Percentiles rank a stretch among this genome's conserved stretches.
phyloP scores from a whole-genome alignment of 495 filamentous ascomycete genomes.

The Baudoinia panamericana region DNA sequence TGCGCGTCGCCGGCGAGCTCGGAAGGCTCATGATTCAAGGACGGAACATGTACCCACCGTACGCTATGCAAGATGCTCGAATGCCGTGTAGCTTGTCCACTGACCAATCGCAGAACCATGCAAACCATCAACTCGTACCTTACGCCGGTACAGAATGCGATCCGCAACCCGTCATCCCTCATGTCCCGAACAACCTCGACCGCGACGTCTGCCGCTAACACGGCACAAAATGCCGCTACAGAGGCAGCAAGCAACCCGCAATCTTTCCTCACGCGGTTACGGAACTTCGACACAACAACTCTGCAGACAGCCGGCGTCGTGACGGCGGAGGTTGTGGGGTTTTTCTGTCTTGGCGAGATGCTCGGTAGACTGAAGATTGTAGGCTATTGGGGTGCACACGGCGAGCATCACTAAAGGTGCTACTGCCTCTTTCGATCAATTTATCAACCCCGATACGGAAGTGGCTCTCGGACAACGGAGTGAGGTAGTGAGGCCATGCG shows the following conservation, averaged over 20 bases:
- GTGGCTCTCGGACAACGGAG: no score
- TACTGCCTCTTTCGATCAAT: no score
- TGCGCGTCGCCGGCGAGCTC: slow-evolving; percentile 74
- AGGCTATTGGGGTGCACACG: slow-evolving; percentile 47
- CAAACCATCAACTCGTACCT: slow-evolving; percentile 79
- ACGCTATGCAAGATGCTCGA: slow-evolving; percentile 31
- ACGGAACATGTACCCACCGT: slow-evolving; percentile 91
- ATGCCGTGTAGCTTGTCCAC: background rate
- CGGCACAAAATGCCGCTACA: slow-evolving; percentile 18
- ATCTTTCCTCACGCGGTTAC: slow-evolving; percentile 45
- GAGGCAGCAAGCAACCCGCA: slow-evolving; percentile 33
- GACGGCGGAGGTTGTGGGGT: slow-evolving; percentile 75
- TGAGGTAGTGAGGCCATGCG: no score
- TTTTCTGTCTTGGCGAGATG: slow-evolving; percentile 97
- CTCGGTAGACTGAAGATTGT: slow-evolving; percentile 86
- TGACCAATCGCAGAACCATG: slow-evolving; percentile 29
- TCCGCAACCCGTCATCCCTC: slow-evolving; percentile 49
- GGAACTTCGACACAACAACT: slow-evolving; percentile 57
- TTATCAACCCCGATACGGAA: no score
- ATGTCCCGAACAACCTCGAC: slow-evolving; percentile 23
- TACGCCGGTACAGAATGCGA: slow-evolving; percentile 52
- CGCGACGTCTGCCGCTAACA: slow-evolving; percentile 10
- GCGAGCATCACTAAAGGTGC: slow-evolving; percentile 14
- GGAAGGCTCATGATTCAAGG: slow-evolving; percentile 73
- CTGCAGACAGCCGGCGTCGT: slow-evolving; percentile 59